These are phyloP conservation scores for Vicia faba DNA, from an alignment of 306 rosid genomes.

Conservation along the genomic window DNA sequence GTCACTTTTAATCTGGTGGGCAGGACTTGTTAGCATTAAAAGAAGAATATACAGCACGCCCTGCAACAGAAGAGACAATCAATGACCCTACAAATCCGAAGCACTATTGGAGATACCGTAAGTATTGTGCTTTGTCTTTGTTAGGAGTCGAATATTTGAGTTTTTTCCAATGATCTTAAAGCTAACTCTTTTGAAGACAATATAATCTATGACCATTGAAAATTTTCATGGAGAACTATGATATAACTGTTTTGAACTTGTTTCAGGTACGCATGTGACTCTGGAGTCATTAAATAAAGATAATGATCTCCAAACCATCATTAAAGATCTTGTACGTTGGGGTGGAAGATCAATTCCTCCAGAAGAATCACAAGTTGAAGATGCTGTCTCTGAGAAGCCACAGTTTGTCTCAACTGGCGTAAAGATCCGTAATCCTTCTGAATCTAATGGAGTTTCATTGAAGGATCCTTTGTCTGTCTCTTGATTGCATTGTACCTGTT, in stretches of 20 bases:
- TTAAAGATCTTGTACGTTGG: constrained; percentile 63
- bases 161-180: neutral
- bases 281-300: constrained; percentile 80
- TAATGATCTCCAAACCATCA: constrained; percentile 54
- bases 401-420: constrained; percentile 34
- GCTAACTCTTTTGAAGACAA: neutral
- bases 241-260: constrained; percentile 26
- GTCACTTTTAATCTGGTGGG: constrained; percentile 27
- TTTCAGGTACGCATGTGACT: constrained; percentile 81
- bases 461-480: constrained; percentile 47
- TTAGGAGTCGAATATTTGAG: neutral
- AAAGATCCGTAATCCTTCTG: constrained; percentile 38
- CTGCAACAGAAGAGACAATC: constrained; percentile 89
- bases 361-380: constrained; percentile 44
- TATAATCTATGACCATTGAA: constrained; percentile 2
- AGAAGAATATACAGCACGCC: constrained; percentile 79
- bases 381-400: constrained; percentile 39
- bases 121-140: constrained; percentile 33
- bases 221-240: neutral
- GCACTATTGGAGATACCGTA: constrained; percentile 99
- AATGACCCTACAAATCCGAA: constrained; percentile 96
- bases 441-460: constrained; percentile 34
- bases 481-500: constrained; percentile 18
- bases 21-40: constrained; percentile 89
- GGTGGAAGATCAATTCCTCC: constrained; percentile 74